phyloP scores from a whole-genome alignment of 768 basidiomycete species.

The Phaeotremella skinneri region DNA sequence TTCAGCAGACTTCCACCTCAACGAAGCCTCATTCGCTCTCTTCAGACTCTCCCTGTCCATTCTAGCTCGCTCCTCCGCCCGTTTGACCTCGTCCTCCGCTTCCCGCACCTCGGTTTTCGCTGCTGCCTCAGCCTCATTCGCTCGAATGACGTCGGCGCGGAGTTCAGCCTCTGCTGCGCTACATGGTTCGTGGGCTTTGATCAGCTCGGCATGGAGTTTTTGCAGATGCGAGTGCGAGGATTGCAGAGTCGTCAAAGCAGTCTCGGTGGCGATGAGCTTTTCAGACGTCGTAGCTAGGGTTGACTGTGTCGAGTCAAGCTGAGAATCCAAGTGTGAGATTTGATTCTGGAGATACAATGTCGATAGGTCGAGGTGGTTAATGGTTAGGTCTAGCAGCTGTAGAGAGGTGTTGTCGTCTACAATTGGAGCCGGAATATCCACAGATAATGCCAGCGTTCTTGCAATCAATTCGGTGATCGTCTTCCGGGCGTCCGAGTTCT shows the following conservation, averaged over 20 bases:
- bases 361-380: conserved; percentile 9
- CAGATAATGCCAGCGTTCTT: not conserved
- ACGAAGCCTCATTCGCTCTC: conserved; percentile 30
- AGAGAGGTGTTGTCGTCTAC: not conserved
- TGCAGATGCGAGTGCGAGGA: conserved; percentile 13
- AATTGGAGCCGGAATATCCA: not conserved
- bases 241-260: conserved; percentile 13
- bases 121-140: not conserved
- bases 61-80: conserved; percentile 16
- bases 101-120: conserved; percentile 10
- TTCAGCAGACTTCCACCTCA: conserved; percentile 60
- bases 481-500: not conserved
- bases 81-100: conserved; percentile 10
- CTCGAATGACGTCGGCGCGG: conserved; percentile 5
- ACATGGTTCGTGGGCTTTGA: conserved; percentile 19
- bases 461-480: not conserved
- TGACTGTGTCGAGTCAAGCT: not conserved
- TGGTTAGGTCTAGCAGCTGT: conserved; percentile 13
- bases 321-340: not conserved
- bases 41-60: conserved; percentile 31
- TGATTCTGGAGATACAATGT: conserved; percentile 8
- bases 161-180: not conserved
- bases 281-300: conserved; percentile 2
- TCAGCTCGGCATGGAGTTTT: conserved; percentile 9
- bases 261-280: conserved; percentile 1